phyloP scores from a whole-genome alignment of 1,139 yeast species.

The Insectozyma bohioensis region DNA sequence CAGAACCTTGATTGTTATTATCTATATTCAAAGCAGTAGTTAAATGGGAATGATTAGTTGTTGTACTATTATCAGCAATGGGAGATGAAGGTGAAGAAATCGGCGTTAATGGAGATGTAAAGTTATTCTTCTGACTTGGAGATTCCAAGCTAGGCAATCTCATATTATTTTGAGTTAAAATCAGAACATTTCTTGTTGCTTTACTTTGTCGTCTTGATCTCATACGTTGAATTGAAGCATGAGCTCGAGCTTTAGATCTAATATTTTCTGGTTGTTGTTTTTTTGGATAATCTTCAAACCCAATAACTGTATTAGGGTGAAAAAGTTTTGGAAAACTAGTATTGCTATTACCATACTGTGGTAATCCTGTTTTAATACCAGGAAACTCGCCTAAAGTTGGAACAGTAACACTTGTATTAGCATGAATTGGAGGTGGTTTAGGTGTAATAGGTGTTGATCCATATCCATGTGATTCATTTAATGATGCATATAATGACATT shows the following conservation, averaged over 20 bases:
- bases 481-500: constrained; percentile 48
- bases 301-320: constrained; percentile 12
- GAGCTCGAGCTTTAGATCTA: constrained; percentile 61
- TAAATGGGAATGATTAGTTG: constrained; percentile 15
- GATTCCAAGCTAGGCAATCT: constrained; percentile 25
- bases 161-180: constrained; percentile 22
- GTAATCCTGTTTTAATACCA: constrained; percentile 23
- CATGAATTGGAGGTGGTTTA: constrained; percentile 22
- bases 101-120: constrained; percentile 15
- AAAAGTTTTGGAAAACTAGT: constrained; percentile 5
- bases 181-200: constrained; percentile 36
- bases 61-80: constrained; percentile 7
- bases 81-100: constrained; percentile 21
- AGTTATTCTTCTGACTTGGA: constrained; percentile 5
- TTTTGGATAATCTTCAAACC: constrained; percentile 31
- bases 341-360: constrained; percentile 8
- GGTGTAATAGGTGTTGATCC: constrained; percentile 14
- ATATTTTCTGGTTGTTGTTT: constrained; percentile 20
- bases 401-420: constrained; percentile 29
- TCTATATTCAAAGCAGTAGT: constrained; percentile 13
- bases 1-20: constrained; percentile 7
- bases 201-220: constrained; percentile 58
- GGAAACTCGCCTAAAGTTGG: constrained; percentile 50
- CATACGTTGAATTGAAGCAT: constrained; percentile 65
- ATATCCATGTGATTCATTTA: constrained; percentile 29